These are phyloP conservation scores for Alternaria triticina DNA, from an alignment of 2,329 filamentous ascomycete species.

Conservation along the genomic window DNA sequence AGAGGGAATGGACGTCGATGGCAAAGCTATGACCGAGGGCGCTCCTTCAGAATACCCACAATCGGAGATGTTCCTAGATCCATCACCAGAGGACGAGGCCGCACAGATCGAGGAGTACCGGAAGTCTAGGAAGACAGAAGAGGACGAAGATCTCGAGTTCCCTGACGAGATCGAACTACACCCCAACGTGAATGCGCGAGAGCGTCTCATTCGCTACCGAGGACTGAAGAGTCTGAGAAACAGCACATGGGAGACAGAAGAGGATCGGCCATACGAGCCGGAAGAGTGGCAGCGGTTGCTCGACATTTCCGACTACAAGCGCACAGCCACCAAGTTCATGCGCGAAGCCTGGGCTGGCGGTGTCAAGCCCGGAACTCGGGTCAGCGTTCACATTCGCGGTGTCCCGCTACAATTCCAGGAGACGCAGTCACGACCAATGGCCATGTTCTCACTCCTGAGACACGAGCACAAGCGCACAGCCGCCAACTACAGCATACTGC, in stretches of 20 bases:
- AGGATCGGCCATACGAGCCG: constrained; percentile 85
- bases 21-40: constrained; percentile 71
- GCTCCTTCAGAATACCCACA: constrained; percentile 89
- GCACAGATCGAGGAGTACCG: constrained; percentile 83
- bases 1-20: constrained; percentile 65
- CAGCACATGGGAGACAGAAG: constrained; percentile 86
- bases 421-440: constrained; percentile 65
- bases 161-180: constrained; percentile 96
- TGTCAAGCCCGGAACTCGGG: constrained; percentile 80
- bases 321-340: constrained; percentile 75
- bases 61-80: constrained; percentile 88
- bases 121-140: constrained; percentile 77
- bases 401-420: constrained; percentile 62
- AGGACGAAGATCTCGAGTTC: constrained; percentile 90
- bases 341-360: constrained; percentile 90
- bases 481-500: constrained; percentile 82
- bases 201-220: constrained; percentile 84
- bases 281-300: constrained; percentile 88
- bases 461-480: constrained; percentile 96
- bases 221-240: constrained; percentile 90
- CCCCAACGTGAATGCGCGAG: constrained; percentile 82
- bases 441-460: constrained; percentile 83
- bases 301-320: constrained; percentile 87
- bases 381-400: constrained; percentile 75
- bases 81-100: constrained; percentile 80